Conservation (phyloP, 164 flowering plant species). For the Aristolochia californica region DNA sequence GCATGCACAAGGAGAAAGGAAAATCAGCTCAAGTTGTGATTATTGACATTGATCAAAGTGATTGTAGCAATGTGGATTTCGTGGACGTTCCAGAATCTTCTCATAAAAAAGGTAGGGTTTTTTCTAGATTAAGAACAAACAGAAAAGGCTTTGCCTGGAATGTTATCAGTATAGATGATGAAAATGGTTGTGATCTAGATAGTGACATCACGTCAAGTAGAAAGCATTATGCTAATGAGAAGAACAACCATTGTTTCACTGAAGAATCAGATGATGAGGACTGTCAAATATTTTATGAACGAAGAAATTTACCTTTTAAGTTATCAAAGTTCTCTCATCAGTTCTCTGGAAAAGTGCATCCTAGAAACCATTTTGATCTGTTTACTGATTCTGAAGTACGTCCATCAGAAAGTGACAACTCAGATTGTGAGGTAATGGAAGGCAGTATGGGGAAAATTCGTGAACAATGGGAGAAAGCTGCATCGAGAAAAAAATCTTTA, state of each 20-base stretch:
- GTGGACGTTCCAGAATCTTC: constrained; percentile 46
- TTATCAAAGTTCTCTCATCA: too few species aligned
- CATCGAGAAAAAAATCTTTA: constrained; percentile 25
- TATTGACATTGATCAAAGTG: constrained; percentile 33
- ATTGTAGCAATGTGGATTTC: constrained; percentile 8
- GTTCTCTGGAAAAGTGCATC: constrained; percentile 22
- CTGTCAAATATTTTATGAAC: constrained; percentile 17
- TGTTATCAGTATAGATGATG: constrained; percentile 59
- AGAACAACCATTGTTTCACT: constrained; percentile 5
- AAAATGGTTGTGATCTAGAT: constrained; percentile 17
- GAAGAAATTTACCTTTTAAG: constrained; percentile 21
- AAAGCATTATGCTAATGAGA: constrained; percentile 11
- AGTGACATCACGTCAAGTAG: constrained; percentile 32
- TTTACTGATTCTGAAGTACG: constrained; percentile 22
- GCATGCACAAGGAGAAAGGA: constrained; percentile 21
- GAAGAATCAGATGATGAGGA: constrained; percentile 23
- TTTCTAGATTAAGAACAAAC: constrained; percentile 10
- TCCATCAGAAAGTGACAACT: constrained; percentile 44
- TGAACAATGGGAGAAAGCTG: constrained; percentile 71
- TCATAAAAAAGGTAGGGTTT: constrained; percentile 12
- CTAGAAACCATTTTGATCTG: constrained; percentile 33
- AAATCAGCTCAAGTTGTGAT: constrained; percentile 27
- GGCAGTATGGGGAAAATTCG: constrained; percentile 41
- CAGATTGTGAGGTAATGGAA: constrained; percentile 73
- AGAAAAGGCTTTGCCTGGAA: constrained; percentile 14